A percentile compares a stretch with the other conserved stretches of the same genome.
Conservation (phyloP, 2,329 filamentous ascomycete genomes). For the Exophiala phaeomuriformis region DNA sequence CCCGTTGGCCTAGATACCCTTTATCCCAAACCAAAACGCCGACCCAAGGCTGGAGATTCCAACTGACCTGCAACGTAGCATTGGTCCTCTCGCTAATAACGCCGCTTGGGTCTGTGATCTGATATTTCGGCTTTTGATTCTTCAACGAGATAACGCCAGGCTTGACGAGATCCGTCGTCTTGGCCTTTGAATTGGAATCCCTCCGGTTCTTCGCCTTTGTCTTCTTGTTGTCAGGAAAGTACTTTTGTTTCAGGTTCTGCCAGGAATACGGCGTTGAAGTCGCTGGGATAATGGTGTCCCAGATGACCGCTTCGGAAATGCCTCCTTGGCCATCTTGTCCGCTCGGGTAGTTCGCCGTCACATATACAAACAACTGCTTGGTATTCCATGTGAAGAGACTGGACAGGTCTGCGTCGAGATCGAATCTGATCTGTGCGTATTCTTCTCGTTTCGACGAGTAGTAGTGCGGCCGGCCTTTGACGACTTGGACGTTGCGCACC, state of each 20-base stretch:
- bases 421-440: conserved; percentile 90
- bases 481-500: conserved; percentile 74
- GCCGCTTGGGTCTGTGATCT: conserved; percentile 83
- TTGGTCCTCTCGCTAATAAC: conserved; percentile 66
- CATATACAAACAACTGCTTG: conserved; percentile 94
- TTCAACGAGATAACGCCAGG: conserved; percentile 65
- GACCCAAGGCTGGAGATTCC: conserved; percentile 98
- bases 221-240: conserved; percentile 30
- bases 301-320: conserved; percentile 73
- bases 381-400: conserved; percentile 99
- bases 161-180: conserved; percentile 20
- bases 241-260: conserved; percentile 33
- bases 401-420: conserved; percentile 81
- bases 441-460: conserved; percentile 89
- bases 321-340: conserved; percentile 21
- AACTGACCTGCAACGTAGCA: conserved; percentile 73
- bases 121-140: conserved; percentile 91
- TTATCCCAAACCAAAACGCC: conserved; percentile 75
- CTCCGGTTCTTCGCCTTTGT: conserved; percentile 24
- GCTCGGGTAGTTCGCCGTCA: conserved; percentile 65
- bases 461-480: conserved; percentile 90
- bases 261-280: conserved; percentile 40
- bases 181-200: conserved; percentile 24
- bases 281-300: conserved; percentile 87
- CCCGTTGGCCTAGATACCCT: conserved; percentile 37